phyloP scores from a whole-genome alignment of 352 stramenopile genomes.

The Albugo candida region DNA sequence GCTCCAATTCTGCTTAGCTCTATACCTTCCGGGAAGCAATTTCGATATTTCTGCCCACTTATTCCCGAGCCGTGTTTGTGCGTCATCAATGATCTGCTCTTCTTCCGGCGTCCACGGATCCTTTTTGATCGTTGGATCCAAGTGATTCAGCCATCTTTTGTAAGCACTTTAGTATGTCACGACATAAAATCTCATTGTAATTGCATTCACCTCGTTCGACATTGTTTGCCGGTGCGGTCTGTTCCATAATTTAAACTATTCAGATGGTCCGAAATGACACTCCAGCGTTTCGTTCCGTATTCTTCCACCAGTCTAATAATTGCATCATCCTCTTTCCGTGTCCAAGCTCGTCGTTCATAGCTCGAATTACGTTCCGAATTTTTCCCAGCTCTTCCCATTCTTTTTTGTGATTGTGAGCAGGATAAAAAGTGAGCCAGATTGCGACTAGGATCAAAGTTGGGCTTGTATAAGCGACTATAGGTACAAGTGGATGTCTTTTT shows the following conservation, averaged over 20 bases:
- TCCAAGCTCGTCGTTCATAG: constrained; percentile 71
- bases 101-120: constrained; percentile 78
- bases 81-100: constrained; percentile 80
- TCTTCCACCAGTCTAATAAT: constrained; percentile 73
- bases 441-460: too few relatives aligned
- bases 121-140: constrained; percentile 75
- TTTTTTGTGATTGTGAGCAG: constrained; percentile 27
- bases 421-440: too few relatives aligned
- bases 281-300: constrained; percentile 76
- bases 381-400: constrained; percentile 17
- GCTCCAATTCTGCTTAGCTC: neutral
- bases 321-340: constrained; percentile 66
- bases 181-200: neutral
- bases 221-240: constrained; percentile 71
- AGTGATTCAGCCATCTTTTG: constrained; percentile 55
- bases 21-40: constrained; percentile 79
- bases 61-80: constrained; percentile 85
- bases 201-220: constrained; percentile 28
- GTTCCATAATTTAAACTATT: constrained; percentile 72
- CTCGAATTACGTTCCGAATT: constrained; percentile 19
- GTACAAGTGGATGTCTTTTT: too few relatives aligned
- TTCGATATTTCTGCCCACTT: constrained; percentile 98
- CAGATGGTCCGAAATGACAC: constrained; percentile 71
- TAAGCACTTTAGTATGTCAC: neutral
- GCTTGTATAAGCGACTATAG: too few relatives aligned